A percentile compares a stretch with the other conserved stretches of the same genome.
These are phyloP conservation scores for Vigna trinervia DNA, from an alignment of 306 rosid species.

Conservation along the genomic window DNA sequence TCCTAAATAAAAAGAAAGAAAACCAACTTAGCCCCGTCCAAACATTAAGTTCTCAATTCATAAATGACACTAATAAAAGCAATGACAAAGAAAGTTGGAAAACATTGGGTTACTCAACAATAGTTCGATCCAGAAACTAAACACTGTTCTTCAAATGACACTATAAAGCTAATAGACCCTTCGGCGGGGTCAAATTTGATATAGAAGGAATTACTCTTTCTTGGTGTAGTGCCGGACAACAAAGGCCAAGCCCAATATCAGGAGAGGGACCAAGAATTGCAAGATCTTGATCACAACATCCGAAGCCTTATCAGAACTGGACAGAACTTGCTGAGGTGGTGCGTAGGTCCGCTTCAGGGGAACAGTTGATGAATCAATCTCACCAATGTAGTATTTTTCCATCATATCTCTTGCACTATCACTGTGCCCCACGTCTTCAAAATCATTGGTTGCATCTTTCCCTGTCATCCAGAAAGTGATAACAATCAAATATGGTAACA, in stretches of 20 bases:
- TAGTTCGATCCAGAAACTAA: slow-evolving; percentile 47
- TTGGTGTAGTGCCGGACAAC: slow-evolving; percentile 89
- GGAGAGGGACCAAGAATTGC: slow-evolving; percentile 87
- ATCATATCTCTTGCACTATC: slow-evolving; percentile 91
- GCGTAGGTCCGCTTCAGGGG: slow-evolving; percentile 57
- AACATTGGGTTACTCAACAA: slow-evolving; percentile 42
- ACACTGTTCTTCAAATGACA: slow-evolving; percentile 43
- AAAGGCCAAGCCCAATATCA: slow-evolving; percentile 89
- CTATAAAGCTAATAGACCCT: slow-evolving; percentile 40
- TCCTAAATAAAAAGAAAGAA: slow-evolving; percentile 26
- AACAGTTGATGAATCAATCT: slow-evolving; percentile 74
- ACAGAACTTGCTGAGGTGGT: slow-evolving; percentile 64
- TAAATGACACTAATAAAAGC: slow-evolving; percentile 27
- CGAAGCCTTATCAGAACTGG: slow-evolving; percentile 75
- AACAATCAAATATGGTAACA: background rate
- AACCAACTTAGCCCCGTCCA: slow-evolving; percentile 23
- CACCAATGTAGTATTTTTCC: slow-evolving; percentile 87
- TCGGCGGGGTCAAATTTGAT: slow-evolving; percentile 35
- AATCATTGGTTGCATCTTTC: slow-evolving; percentile 93
- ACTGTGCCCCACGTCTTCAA: slow-evolving; percentile 97
- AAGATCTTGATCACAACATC: slow-evolving; percentile 83
- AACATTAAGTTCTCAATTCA: slow-evolving; percentile 35
- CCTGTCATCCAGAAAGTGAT: slow-evolving; percentile 56
- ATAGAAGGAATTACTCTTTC: slow-evolving; percentile 59
- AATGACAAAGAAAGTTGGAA: slow-evolving; percentile 34